Evolutionary conservation across 225 moss, liverwort and hornwort species (phyloP), one percentile per base, ranked within the genome.

Genomic region (Climacium dendroides): DNA sequence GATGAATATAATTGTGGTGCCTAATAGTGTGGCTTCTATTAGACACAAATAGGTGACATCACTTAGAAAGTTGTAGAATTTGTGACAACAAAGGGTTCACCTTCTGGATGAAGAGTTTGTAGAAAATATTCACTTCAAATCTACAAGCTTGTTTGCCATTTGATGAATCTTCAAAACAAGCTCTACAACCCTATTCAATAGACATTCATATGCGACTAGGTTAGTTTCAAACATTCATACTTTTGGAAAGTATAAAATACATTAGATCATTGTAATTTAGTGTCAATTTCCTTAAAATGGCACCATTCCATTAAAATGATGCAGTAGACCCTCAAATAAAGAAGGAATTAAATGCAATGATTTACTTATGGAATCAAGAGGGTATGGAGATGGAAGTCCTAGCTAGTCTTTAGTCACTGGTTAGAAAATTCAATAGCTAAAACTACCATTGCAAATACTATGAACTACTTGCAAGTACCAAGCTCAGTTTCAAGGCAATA

Each of bases 61-160:
- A 71, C 3, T 24, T 0, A 39, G 2, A 39, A 69, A 69, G 13
- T 3, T 5, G 0, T 43, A 13, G 24, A 25, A 28, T 28, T 63
- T 6, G 17, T 3, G 6, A 72, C 72, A 72, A 45, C 0, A 29
- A 0, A 18, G 4, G 28, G 2, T 28, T 72, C 18, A 17, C 72
- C 4, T 26, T 16, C 3, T 0, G 35, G 4, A 14, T 52, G 8
- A 75, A 23, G 4, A 23, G 5, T 15, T 32, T 15, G 15, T 45
- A 76, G 15, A n/a, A 48, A 30, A 53, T 23, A 24, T 53, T 1
- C 0, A 2, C 53, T 76, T 24, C 2, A n/a, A 54, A 77, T n/a
- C 4, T 24, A 6, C 15, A 76, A 53, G n/a, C 6, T 15, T 15
- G 2, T 53, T 1, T 52, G 3, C 1, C 1, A 75, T 0, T 14